Conservation (phyloP, 2,329 filamentous ascomycete species). For the Zalaria obscura region DNA sequence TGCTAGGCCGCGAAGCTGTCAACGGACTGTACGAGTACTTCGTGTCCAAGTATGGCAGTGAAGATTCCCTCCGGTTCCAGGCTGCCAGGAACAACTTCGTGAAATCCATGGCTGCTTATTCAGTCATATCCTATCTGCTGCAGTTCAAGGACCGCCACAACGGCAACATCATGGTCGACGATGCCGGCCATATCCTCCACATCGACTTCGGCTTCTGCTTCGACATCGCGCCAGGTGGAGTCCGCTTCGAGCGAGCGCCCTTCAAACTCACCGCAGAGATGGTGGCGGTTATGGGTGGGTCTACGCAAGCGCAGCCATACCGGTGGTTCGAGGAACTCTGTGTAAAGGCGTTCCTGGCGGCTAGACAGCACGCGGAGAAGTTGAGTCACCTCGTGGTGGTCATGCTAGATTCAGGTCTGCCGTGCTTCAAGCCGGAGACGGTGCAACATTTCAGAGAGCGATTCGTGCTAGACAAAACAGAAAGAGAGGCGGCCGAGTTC, state of each 20-base stretch:
- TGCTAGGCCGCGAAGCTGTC: slow-evolving; percentile 94
- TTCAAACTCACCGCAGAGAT: slow-evolving; percentile 98
- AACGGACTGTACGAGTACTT: slow-evolving; percentile 99
- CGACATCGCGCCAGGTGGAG: slow-evolving; percentile 91
- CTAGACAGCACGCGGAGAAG: slow-evolving; percentile 74
- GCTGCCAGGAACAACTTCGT: slow-evolving; percentile 94
- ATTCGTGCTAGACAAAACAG: slow-evolving; percentile 82
- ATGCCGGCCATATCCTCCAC: slow-evolving; percentile 91
- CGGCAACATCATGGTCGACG: slow-evolving; percentile 99
- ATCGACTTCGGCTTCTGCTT: slow-evolving; percentile 99
- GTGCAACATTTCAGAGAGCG: slow-evolving; percentile 84
- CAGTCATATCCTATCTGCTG: slow-evolving; percentile 85
- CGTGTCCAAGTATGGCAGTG: slow-evolving; percentile 89
- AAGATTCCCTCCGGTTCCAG: slow-evolving; percentile 89
- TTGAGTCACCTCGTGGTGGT: slow-evolving; percentile 77
- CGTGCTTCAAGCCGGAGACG: slow-evolving; percentile 95
- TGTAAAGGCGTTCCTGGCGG: slow-evolving; percentile 86
- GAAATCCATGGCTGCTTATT: slow-evolving; percentile 98
- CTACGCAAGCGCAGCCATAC: slow-evolving; percentile 70
- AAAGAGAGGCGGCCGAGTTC: slow-evolving; percentile 87
- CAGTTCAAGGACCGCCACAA: slow-evolving; percentile 99
- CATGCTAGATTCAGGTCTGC: slow-evolving; percentile 92
- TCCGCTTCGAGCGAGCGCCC: slow-evolving; percentile 92
- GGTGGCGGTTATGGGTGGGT: slow-evolving; percentile 95
- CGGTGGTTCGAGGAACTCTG: slow-evolving; percentile 94